phyloP scores from a whole-genome alignment of 2,329 filamentous ascomycete species.

The Huntiella moniliformis region DNA sequence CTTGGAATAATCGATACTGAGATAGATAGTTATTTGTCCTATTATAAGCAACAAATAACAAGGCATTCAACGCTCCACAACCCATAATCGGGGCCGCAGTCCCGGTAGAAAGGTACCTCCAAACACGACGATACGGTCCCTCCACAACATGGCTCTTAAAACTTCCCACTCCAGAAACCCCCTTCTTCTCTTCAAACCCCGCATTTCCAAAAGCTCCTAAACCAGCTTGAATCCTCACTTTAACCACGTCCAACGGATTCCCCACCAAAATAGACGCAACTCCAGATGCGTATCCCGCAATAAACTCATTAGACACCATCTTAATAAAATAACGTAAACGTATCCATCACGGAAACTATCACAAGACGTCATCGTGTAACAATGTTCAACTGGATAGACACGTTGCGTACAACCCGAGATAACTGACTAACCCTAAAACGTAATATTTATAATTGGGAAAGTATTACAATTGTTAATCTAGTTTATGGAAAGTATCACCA shows the following conservation, averaged over 20 bases:
- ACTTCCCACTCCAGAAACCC: no score
- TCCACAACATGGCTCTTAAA: no score
- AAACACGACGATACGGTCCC: no score
- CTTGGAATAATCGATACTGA: neutral
- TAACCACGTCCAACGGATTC: constrained; percentile 58
- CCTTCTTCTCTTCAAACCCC: no score
- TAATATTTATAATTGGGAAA: neutral
- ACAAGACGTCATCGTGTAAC: no score
- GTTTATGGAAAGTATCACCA: no score
- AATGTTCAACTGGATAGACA: no score
- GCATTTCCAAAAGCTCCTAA: constrained; percentile 7
- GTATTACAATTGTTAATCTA: neutral
- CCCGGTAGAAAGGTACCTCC: constrained; percentile 23
- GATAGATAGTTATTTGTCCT: constrained; percentile 50
- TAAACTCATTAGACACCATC: constrained; percentile 66
- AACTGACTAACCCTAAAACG: neutral
- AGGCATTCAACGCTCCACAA: constrained; percentile 77
- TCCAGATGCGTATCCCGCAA: constrained; percentile 80
- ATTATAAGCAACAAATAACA: constrained; percentile 84
- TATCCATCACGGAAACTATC: neutral
- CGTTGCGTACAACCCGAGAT: no score
- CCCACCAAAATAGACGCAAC: constrained; percentile 73
- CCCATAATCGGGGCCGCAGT: constrained; percentile 71
- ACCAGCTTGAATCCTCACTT: constrained; percentile 49
- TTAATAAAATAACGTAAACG: neutral